Evolutionary conservation across 1,284 basidiomycete genomes (phyloP).

Genomic region (Prillingera fragicola): DNA sequence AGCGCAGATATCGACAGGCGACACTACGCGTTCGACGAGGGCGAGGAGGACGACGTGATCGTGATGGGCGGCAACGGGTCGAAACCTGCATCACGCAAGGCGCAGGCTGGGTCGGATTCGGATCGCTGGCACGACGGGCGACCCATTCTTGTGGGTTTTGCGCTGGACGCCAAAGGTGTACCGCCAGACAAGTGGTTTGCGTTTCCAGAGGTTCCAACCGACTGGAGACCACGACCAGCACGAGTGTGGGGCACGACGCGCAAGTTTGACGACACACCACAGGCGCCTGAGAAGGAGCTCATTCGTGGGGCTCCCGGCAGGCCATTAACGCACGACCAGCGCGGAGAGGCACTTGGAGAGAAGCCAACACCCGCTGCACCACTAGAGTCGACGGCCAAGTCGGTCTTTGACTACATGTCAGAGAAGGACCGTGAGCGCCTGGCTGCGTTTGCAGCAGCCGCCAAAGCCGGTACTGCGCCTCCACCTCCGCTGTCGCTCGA

Average conservation of each 20-base stretch:
- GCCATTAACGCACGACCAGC: constrained; percentile 52
- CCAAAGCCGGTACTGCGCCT: constrained; percentile 14
- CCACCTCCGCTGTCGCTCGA: constrained; percentile 24
- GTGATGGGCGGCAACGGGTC: constrained; percentile 26
- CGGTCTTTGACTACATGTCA: constrained; percentile 88
- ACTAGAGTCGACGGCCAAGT: constrained; percentile 52
- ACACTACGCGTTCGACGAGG: constrained; percentile 64
- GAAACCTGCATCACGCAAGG: neutral
- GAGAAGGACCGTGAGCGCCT: constrained; percentile 82
- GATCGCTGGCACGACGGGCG: constrained; percentile 66
- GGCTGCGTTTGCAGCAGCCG: constrained; percentile 55
- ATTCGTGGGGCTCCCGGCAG: constrained; percentile 28
- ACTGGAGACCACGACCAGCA: constrained; percentile 78
- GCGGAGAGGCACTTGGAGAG: constrained; percentile 79
- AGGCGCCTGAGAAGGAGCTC: constrained; percentile 37
- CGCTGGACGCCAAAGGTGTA: constrained; percentile 62
- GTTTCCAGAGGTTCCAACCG: constrained; percentile 68
- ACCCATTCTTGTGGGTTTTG: constrained; percentile 68
- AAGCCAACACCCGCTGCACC: too few relatives aligned
- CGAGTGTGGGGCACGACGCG: constrained; percentile 63
- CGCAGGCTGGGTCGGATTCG: constrained; percentile 3
- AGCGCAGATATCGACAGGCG: constrained; percentile 15
- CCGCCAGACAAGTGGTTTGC: constrained; percentile 73
- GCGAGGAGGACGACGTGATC: constrained; percentile 56
- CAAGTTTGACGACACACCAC: constrained; percentile 53